phyloP scores from a whole-genome alignment of 202 grass and related monocot genomes.

The Bolboschoenoplectus hybrid region DNA sequence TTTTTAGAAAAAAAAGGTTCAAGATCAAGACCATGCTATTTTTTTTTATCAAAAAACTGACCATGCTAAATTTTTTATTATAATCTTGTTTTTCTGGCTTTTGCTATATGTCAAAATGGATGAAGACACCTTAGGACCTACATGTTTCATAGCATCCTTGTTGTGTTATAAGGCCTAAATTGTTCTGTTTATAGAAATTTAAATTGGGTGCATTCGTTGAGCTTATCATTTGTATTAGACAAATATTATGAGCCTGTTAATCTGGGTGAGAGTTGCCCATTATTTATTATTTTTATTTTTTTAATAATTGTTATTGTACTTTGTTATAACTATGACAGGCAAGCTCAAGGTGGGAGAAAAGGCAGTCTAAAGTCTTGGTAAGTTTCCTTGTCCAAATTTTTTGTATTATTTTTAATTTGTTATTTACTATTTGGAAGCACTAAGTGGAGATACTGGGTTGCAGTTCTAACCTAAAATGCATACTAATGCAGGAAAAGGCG shows the following conservation, averaged over 20 bases:
- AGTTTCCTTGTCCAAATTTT: constrained; percentile 35
- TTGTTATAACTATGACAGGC: constrained; percentile 52
- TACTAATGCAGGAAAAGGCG: constrained; percentile 61
- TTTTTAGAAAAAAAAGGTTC: not conserved
- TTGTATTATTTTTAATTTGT: constrained; percentile 28
- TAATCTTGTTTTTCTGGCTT: not conserved
- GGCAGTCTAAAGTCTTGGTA: constrained; percentile 94
- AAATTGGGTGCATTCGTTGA: not conserved
- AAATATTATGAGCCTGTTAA: not conserved
- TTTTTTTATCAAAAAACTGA: too few species aligned
- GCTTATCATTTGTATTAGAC: not conserved
- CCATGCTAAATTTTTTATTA: too few species aligned
- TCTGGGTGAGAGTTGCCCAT: not conserved
- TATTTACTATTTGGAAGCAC: not conserved
- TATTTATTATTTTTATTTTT: not conserved
- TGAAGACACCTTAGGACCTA: not conserved
- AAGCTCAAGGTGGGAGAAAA: constrained; percentile 79
- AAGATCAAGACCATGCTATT: not conserved
- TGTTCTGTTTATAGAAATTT: constrained; percentile 20
- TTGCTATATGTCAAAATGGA: not conserved
- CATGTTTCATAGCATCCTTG: not conserved
- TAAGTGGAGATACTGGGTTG: not conserved
- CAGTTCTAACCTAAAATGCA: constrained; percentile 24
- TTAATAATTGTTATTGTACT: constrained; percentile 31
- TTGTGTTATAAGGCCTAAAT: constrained; percentile 5